phyloP scores from a whole-genome alignment of 1,139 yeast genomes.

The Debaryomyces subglobosus region DNA sequence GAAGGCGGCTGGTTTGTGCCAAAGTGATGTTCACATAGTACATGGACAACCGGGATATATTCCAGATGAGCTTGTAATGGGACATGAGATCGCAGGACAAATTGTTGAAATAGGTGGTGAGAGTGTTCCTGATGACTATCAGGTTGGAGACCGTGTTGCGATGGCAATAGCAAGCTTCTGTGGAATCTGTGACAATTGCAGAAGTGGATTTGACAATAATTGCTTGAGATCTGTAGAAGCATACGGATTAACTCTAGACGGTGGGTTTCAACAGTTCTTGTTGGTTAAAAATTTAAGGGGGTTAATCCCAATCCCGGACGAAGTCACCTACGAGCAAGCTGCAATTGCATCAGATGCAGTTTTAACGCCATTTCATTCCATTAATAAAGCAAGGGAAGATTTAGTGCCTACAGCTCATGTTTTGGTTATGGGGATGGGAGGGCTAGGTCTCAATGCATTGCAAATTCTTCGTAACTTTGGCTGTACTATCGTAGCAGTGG shows the following conservation, averaged over 20 bases:
- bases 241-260: constrained; percentile 49
- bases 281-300: constrained; percentile 39
- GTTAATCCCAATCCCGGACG: constrained; percentile 50
- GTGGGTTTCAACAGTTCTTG: constrained; percentile 54
- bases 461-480: constrained; percentile 47
- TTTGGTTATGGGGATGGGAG: constrained; percentile 52
- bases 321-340: constrained; percentile 47
- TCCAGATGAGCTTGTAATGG: constrained; percentile 48
- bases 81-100: constrained; percentile 60
- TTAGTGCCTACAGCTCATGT: constrained; percentile 43
- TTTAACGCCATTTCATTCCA: constrained; percentile 55
- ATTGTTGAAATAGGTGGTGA: constrained; percentile 43
- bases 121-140: constrained; percentile 27
- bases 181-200: constrained; percentile 47
- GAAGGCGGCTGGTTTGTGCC: constrained; percentile 57
- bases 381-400: constrained; percentile 37
- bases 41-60: constrained; percentile 25
- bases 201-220: constrained; percentile 44
- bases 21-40: constrained; percentile 52
- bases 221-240: constrained; percentile 32
- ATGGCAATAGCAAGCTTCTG: constrained; percentile 44
- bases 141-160: constrained; percentile 40
- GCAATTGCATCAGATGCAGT: constrained; percentile 55
- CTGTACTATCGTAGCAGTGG: constrained; percentile 45
- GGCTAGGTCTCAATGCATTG: constrained; percentile 53